phyloP scores from a whole-genome alignment of 805 yeast genomes.

The Candida multigemmis region DNA sequence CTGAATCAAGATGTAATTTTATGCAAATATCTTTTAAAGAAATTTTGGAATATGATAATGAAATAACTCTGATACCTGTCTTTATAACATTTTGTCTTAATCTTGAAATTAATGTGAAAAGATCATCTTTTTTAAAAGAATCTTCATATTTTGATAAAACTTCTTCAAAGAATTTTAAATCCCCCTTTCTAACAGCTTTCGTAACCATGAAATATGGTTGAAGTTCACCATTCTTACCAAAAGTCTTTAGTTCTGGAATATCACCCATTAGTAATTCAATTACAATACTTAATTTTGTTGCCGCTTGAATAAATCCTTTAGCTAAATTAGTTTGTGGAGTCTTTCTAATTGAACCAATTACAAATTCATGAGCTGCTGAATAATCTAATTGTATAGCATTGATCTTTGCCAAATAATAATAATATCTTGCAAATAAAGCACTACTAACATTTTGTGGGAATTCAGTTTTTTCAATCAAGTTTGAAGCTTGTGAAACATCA shows the following conservation, averaged over 20 bases:
- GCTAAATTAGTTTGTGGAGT: conserved; percentile 88
- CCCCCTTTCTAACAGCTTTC: conserved; percentile 89
- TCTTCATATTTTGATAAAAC: conserved; percentile 56
- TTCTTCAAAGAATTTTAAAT: conserved; percentile 69
- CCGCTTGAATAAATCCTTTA: conserved; percentile 79
- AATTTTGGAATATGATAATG: conserved; percentile 82
- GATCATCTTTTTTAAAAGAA: conserved; percentile 64
- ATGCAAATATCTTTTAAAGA: conserved; percentile 91
- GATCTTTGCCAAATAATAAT: conserved; percentile 84
- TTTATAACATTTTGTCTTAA: conserved; percentile 95
- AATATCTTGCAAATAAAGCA: conserved; percentile 83
- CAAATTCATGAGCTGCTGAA: conserved; percentile 80
- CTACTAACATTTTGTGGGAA: conserved; percentile 82
- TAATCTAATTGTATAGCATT: conserved; percentile 89
- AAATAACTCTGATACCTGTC: conserved; percentile 91
- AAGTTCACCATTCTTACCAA: conserved; percentile 55
- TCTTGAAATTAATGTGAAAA: conserved; percentile 76
- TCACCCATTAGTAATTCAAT: conserved; percentile 95
- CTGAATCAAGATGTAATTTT: conserved; percentile 84
- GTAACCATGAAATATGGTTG: conserved; percentile 82
- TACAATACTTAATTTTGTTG: conserved; percentile 78
- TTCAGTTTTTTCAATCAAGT: conserved; percentile 78
- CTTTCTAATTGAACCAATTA: conserved; percentile 91
- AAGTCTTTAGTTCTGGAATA: conserved; percentile 80
- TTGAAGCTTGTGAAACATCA: conserved; percentile 81